Conservation (phyloP, 805 yeast genomes). For the Wickerhamiella siamensis region DNA sequence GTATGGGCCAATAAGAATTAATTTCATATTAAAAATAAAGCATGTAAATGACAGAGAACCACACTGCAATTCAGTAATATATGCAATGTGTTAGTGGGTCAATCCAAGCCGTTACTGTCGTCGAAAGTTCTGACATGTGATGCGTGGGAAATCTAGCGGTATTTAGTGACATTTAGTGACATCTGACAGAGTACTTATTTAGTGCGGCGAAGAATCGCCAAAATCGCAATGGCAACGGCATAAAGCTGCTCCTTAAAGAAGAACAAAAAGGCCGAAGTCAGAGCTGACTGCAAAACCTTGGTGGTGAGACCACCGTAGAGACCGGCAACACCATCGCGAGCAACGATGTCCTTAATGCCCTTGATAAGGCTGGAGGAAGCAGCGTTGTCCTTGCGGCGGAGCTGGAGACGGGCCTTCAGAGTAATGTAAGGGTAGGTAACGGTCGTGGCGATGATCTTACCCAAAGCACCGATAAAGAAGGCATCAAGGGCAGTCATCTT, state of each 20-base stretch:
- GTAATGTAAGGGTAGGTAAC: conserved; percentile 85
- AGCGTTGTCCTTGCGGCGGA: conserved; percentile 31
- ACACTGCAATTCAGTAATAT: too few relatives aligned
- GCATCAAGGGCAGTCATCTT: conserved; percentile 59
- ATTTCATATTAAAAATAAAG: conserved; percentile 5
- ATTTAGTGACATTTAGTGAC: too few relatives aligned
- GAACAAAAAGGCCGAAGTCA: conserved; percentile 81
- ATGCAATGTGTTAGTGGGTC: too few relatives aligned
- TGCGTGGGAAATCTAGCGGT: too few relatives aligned
- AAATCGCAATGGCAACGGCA: conserved; percentile 38
- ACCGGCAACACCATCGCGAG: conserved; percentile 58
- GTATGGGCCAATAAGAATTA: background rate
- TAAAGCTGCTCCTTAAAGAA: conserved; percentile 81
- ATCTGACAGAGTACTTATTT: too few relatives aligned
- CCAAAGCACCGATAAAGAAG: conserved; percentile 74
- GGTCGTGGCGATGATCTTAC: conserved; percentile 78
- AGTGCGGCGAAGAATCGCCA: conserved; percentile 29
- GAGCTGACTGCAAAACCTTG: conserved; percentile 68
- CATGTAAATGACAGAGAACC: too few relatives aligned
- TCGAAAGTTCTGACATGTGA: too few relatives aligned
- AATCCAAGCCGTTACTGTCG: too few relatives aligned
- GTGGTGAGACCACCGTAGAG: conserved; percentile 71
- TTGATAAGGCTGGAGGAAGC: conserved; percentile 18
- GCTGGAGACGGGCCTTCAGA: conserved; percentile 75
- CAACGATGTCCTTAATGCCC: conserved; percentile 40